Evolutionary conservation across 1,284 basidiomycete species (phyloP), one percentile per base, ranked within the genome.

Genomic region (Cutaneotrichosporon dermatis): DNA sequence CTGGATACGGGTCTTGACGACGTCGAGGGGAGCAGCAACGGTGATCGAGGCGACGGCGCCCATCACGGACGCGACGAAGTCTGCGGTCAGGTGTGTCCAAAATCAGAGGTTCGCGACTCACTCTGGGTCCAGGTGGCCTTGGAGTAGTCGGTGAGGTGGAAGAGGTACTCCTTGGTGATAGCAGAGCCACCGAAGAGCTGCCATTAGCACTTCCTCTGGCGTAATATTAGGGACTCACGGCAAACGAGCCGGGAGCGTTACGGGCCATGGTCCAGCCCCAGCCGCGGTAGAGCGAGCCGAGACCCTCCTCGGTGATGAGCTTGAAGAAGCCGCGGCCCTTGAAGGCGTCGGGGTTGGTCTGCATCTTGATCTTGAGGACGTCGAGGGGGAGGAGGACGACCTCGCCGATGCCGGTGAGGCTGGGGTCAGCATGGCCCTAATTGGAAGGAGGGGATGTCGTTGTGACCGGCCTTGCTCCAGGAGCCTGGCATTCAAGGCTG

Each of bases 191-290:
- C 95, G 74, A 99, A 99, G 54, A 96, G 87, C 91, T 93, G 46
- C 12, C 3, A 46, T 50, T 40, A 56, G 40, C 42, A 10, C 16
- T 42, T 5, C 15, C 12, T 7, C 15, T 34, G 34, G 9, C 16
- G n/a, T n/a, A 15, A 34, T 36, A 6, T 12, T 40, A 3, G 50
- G 9, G 5, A 82, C 89, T 63, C 71, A 92, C 91, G 57, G 95
- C 92, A 69, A 99, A 99, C 57, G 85, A 88, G 12, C 95, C 95
- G 3, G 95, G 95, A 2, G 95, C 95, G 75, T 99, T 99, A 59
- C 95, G 86, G 1, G 93, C 94, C 82, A 97, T 90, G 41, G 95
- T 99, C 95, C 95, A 98, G 57, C 94, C 95, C 90, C 93, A 97
- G 43, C 95, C 95, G 66, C 93, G 87, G 80, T 99, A 99, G 42